Percentiles rank a stretch among this genome's conserved stretches.
Conservation (phyloP, 2,329 filamentous ascomycete species). For the Fusarium sp. region DNA sequence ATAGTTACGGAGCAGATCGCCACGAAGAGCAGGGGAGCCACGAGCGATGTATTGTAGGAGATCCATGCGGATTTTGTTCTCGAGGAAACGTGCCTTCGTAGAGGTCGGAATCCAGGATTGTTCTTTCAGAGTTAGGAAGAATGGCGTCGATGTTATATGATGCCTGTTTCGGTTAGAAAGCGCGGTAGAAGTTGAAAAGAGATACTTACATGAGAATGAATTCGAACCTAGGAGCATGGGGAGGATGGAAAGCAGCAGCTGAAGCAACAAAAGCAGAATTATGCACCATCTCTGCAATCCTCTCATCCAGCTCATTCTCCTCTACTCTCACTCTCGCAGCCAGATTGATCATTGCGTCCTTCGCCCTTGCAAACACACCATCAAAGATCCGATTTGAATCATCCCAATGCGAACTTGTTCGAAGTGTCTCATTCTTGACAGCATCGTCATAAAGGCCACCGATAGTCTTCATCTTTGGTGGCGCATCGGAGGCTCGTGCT, state of each 20-base stretch:
- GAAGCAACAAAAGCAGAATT: constrained; percentile 63
- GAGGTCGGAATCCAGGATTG: constrained; percentile 70
- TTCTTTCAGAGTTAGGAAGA: constrained; percentile 77
- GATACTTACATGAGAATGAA: constrained; percentile 75
- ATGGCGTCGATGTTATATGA: constrained; percentile 76
- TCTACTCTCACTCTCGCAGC: constrained; percentile 69
- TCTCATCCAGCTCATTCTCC: constrained; percentile 67
- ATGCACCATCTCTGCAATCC: constrained; percentile 76
- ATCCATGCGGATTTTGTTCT: constrained; percentile 85
- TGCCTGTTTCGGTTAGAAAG: constrained; percentile 67
- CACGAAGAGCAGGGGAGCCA: constrained; percentile 69
- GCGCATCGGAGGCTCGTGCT: constrained; percentile 10
- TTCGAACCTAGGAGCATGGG: constrained; percentile 79
- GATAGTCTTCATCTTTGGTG: constrained; percentile 45
- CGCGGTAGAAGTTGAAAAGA: no score
- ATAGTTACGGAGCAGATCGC: constrained; percentile 72
- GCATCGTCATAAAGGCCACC: constrained; percentile 73
- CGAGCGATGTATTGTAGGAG: constrained; percentile 80
- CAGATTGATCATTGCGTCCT: constrained; percentile 71
- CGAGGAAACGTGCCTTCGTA: constrained; percentile 77
- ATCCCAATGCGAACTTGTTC: constrained; percentile 58
- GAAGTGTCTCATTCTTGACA: constrained; percentile 65
- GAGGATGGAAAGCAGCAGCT: constrained; percentile 70
- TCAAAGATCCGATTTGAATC: constrained; percentile 76
- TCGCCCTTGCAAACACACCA: constrained; percentile 73